Evolutionary conservation across 169 alveolate genomes (phyloP).

Genomic region (Plasmodium fragile): DNA sequence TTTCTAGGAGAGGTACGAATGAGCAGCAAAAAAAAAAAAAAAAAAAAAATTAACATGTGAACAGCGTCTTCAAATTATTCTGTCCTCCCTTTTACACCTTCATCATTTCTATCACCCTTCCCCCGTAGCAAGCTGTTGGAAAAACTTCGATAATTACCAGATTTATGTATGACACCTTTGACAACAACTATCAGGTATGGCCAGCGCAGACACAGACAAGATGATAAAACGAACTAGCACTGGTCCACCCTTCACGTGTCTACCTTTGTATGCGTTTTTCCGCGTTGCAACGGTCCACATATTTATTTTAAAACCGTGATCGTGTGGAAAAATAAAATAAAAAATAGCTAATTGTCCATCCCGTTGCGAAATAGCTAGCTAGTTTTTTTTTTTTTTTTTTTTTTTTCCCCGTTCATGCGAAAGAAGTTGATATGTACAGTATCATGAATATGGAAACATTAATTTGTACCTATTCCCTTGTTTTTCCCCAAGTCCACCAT

Average conservation of each 20-base stretch:
- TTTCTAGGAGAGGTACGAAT: conserved; percentile 92
- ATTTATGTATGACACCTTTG: conserved; percentile 97
- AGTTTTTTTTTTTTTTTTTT: neutral
- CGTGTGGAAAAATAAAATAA: neutral
- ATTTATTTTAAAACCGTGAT: neutral
- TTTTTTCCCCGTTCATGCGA: neutral
- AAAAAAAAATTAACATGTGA: neutral
- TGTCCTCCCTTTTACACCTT: neutral
- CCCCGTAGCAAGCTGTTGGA: conserved; percentile 95
- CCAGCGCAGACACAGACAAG: neutral
- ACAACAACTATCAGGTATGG: conserved; percentile 94
- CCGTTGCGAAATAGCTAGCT: neutral
- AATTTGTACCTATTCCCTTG: conserved; percentile 13
- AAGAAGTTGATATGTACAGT: neutral
- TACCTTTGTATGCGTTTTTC: neutral
- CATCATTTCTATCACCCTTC: neutral
- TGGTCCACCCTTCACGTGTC: neutral
- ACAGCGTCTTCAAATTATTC: neutral
- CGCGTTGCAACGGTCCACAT: neutral
- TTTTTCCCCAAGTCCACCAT: conserved; percentile 87
- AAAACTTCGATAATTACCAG: conserved; percentile 98
- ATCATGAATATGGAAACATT: neutral
- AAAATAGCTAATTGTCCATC: neutral
- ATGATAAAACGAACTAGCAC: neutral
- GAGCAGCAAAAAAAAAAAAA: neutral